A percentile compares a stretch with the other conserved stretches of the same genome.
phyloP scores from a whole-genome alignment of 495 filamentous ascomycete species.

The Podospora pseudocomata region DNA sequence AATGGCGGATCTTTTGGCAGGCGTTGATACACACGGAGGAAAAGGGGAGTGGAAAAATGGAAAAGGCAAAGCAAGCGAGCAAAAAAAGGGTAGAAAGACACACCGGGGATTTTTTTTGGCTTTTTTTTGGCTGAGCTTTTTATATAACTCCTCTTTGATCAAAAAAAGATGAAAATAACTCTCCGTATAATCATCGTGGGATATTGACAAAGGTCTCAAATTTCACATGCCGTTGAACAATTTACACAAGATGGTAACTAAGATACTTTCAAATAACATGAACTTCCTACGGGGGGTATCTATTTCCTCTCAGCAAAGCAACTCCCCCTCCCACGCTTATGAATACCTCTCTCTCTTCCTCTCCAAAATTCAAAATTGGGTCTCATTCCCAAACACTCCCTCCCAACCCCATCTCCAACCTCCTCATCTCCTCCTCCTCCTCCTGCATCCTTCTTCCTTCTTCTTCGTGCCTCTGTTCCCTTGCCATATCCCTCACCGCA shows the following conservation, averaged over 20 bases:
- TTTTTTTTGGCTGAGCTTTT: neutral
- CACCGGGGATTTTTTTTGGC: neutral
- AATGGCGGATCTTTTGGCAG: neutral
- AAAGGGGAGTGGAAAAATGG: neutral
- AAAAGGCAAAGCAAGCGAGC: neutral
- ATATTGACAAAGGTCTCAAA: too few relatives aligned
- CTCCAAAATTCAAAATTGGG: neutral
- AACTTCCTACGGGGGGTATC: too few relatives aligned
- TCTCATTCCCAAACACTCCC: neutral
- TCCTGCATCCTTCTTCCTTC: neutral
- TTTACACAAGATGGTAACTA: too few relatives aligned
- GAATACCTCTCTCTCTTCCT: neutral
- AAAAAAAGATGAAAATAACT: neutral
- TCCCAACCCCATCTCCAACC: conserved; percentile 22
- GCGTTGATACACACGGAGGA: neutral
- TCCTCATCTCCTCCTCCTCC: conserved; percentile 15
- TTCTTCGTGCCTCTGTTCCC: neutral
- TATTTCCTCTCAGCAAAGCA: too few relatives aligned
- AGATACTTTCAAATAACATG: too few relatives aligned
- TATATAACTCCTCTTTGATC: neutral
- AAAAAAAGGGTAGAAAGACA: neutral
- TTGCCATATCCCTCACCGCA: conserved; percentile 29
- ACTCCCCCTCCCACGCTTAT: neutral
- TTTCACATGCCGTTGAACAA: too few relatives aligned
- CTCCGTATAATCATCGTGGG: neutral